Percentiles rank a stretch among this genome's conserved stretches.
These are phyloP conservation scores for Rhizoclosmatium sp. DNA, from an alignment of 192 early-diverging fungal species.

Conservation along the genomic window DNA sequence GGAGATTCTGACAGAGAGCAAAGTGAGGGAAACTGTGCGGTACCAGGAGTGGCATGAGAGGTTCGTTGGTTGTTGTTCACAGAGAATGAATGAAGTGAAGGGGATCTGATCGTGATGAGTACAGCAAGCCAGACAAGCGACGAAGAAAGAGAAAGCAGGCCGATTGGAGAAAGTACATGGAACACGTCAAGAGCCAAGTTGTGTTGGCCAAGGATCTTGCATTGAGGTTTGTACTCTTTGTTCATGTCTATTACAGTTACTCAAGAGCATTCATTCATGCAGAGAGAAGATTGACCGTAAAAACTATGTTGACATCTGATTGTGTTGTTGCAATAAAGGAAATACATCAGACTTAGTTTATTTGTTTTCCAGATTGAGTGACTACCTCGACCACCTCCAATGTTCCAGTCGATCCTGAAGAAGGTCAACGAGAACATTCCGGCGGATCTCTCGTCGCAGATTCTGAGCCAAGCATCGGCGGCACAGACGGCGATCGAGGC, in stretches of 20 bases:
- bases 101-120: background rate
- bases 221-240: conserved; percentile 17
- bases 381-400: background rate
- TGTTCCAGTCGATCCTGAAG: conserved; percentile 30
- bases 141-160: conserved; percentile 54
- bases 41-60: conserved; percentile 55
- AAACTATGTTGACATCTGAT: conserved; percentile 30
- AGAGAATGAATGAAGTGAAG: background rate
- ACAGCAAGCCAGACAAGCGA: conserved; percentile 42
- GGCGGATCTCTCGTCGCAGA: background rate
- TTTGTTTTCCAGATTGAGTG: too few relatives aligned
- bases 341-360: background rate
- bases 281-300: conserved; percentile 24
- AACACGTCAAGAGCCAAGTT: conserved; percentile 49
- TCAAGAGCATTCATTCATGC: background rate
- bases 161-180: conserved; percentile 55
- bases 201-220: conserved; percentile 48
- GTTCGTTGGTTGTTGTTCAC: background rate
- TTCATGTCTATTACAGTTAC: background rate
- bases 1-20: conserved; percentile 50
- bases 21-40: conserved; percentile 47
- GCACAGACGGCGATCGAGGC: background rate
- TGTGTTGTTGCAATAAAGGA: background rate
- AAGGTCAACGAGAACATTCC: conserved; percentile 29
- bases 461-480: conserved; percentile 21